Percentiles rank a stretch among this genome's conserved stretches.
These are phyloP conservation scores for Fagopyrum esculentum DNA, from an alignment of 148 eudicot species.

Conservation along the genomic window DNA sequence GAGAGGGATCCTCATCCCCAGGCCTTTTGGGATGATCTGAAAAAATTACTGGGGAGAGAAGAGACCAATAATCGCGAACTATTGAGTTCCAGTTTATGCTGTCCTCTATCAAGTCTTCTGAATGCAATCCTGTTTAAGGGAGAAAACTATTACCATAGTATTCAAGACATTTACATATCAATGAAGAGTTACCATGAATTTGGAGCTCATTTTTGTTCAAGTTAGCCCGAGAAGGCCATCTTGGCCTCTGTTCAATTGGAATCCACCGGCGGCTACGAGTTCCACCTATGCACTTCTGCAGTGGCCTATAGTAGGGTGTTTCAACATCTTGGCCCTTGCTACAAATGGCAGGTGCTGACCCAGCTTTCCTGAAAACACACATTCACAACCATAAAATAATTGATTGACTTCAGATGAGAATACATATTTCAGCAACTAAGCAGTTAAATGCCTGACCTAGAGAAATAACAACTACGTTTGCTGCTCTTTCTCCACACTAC, in stretches of 20 bases:
- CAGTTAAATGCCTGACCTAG: conserved; percentile 45
- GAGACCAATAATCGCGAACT: conserved; percentile 77
- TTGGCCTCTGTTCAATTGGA: conserved; percentile 63
- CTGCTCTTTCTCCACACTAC: conserved; percentile 93
- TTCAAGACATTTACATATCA: neutral
- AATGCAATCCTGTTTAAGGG: conserved; percentile 39
- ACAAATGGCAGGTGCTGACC: conserved; percentile 56
- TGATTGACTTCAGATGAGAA: neutral
- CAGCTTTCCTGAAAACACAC: conserved; percentile 57
- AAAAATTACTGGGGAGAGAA: conserved; percentile 80
- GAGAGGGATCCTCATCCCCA: conserved; percentile 93
- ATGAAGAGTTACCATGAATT: conserved; percentile 47
- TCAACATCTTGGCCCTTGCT: conserved; percentile 71
- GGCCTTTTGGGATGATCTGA: conserved; percentile 99
- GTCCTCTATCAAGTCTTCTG: conserved; percentile 58
- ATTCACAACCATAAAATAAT: conserved; percentile 1
- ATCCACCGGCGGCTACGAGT: conserved; percentile 84
- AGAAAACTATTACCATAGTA: neutral
- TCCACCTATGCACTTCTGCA: conserved; percentile 83
- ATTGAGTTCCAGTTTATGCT: conserved; percentile 61
- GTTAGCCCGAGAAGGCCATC: conserved; percentile 80
- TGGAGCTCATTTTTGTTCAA: conserved; percentile 60
- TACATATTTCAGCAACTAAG: neutral
- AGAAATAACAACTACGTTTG: conserved; percentile 59
- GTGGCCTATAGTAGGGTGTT: conserved; percentile 77